Evolutionary conservation across 2,329 filamentous ascomycete genomes (phyloP), one percentile per base, ranked within the genome.

Genomic region (Scolecobasidium constrictum): DNA sequence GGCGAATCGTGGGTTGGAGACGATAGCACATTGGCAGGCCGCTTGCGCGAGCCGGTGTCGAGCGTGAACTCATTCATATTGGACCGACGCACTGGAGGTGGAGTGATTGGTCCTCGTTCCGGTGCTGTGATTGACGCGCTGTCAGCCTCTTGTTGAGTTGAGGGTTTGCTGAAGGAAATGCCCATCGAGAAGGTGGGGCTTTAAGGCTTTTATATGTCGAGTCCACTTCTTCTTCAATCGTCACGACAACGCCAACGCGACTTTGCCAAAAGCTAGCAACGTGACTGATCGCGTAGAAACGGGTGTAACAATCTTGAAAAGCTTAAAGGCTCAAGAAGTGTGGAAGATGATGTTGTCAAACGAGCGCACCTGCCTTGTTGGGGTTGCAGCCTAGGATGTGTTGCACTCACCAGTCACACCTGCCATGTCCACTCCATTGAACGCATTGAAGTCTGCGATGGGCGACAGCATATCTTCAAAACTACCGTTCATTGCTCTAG

Each of bases 21-120:
- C n/a, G 28, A 31, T 9, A 42, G 19, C 3, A 34, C 40, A 18
- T 36, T 18, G n/a, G 23, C 18, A 15, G 17, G 7, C 9, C 40
- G 40, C 34, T 42, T 42, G 13, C 33, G 40, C 17, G 40, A 42
- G 20, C 23, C 36, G 40, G 40, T 42, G 33, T 42, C 40, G 19
- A 42, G 13, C 11, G 40, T 42, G 19, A 35, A 42, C 4, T 28
- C 36, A 23, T n/a, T 31, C 26, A 31, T 31, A n/a, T n/a, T n/a
- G 26, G 9, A n/a, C n/a, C n/a, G n/a, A n/a, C n/a, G n/a, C n/a
- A 28, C 16, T 2, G 2, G 12, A 20, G 38, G 12, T 12, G 38
- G 34, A 11, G 23, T n/a, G 9, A 26, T 21, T 2, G 38, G 23
- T 16, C n/a, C 38, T 18, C 19, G 4, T 11, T 36, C 17, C 16